Base-by-base conservation (phyloP, 2,329 filamentous ascomycete genomes). In the Didymella glomerata region DNA sequence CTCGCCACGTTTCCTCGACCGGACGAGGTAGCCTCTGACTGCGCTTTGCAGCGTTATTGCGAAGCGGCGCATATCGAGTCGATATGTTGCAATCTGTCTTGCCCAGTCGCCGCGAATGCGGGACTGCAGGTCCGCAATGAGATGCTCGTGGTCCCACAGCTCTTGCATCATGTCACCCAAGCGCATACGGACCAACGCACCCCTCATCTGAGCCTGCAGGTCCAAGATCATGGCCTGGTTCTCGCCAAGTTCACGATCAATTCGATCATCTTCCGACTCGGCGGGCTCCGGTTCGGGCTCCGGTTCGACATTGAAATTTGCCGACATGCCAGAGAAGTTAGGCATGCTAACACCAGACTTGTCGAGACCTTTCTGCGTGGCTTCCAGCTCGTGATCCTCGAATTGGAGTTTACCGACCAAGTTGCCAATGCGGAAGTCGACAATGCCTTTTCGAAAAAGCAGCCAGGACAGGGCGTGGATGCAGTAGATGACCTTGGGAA, bases 401-500 rank as follows among this genome's bases (percentile, higher is more conserved):
- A 99, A 99, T 75, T 98, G 91, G 4, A 99, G 86, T 74, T 99
- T 94, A 32, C 95, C 95, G 55, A 99, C 92, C 42, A 99, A 83
- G 71, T 99, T 99, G 16, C 94, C 95, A 71, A 99, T 99, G 9
- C 93, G 89, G 77, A 99, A 98, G 72, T 93, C 90, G 38, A 98
- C 90, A 63, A 98, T 92, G 1, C 95, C 94, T 76, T 97, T 95
- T 48, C 95, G 90, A 78, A 92, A 97, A 11, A 99, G 83, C n/a
- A 99, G 84, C 93, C 94, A 99, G 75, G 94, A 98, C 18, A 99
- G 82, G 0, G 95, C 95, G 72, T 99, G 95, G 51, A 99, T 95
- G 75, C 95, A 99, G 80, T 99, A 96, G 62, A 99, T 99, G 74
- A 98, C 96, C 77, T 98, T 99, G 4, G 95, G 95, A 1, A 98